Conservation (phyloP, 176 grass and related monocot species). For the Miscanthus lutarioriparius region DNA sequence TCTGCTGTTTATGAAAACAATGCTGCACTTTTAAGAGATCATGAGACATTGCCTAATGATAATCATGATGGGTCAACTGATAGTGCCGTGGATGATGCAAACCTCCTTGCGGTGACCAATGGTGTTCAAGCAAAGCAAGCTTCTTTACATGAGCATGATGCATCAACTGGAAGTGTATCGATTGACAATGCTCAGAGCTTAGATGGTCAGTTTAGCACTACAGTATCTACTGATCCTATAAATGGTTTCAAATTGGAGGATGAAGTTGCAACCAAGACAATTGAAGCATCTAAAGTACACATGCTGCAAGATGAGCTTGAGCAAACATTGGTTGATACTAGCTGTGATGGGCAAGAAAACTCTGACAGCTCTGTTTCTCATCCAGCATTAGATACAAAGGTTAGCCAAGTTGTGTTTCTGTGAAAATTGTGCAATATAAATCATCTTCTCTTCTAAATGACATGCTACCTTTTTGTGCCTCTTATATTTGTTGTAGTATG, state of each 20-base stretch:
- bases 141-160: constrained; percentile 34
- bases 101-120: constrained; percentile 1
- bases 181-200: constrained; percentile 18
- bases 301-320: constrained; percentile 30
- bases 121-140: constrained; percentile 12
- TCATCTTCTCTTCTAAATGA: constrained; percentile 5
- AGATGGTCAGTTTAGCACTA: constrained; percentile 16
- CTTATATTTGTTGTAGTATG: not conserved
- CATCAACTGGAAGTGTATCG: not conserved
- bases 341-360: constrained; percentile 6
- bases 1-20: constrained; percentile 27
- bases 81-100: constrained; percentile 27
- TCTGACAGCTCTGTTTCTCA: constrained; percentile 22
- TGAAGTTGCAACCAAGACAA: constrained; percentile 8
- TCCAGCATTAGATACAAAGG: constrained; percentile 21
- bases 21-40: constrained; percentile 28
- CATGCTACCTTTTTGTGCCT: not conserved
- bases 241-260: constrained; percentile 32
- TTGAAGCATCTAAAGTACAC: constrained; percentile 10
- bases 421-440: constrained; percentile 15
- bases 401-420: constrained; percentile 30
- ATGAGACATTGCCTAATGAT: constrained; percentile 6
- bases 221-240: not conserved
- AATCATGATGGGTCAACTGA: constrained; percentile 18
- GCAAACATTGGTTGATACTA: constrained; percentile 24